Conservation (phyloP, 208 protist species). For the Crithidia fasciculata region DNA sequence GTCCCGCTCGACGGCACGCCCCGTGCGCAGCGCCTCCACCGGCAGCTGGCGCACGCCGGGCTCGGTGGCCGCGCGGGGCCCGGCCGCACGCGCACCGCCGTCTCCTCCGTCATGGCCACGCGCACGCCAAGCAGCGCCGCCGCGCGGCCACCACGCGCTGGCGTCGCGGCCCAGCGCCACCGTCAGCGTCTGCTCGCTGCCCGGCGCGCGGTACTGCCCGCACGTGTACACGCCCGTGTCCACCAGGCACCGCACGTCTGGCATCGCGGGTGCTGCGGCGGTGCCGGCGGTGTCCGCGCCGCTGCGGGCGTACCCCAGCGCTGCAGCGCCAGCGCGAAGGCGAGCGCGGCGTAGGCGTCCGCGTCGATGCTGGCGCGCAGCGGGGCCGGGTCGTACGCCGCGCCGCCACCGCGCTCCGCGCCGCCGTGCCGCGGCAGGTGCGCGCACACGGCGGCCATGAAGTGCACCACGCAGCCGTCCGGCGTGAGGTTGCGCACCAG, state of each 20-base stretch:
- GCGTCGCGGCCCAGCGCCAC: conserved; percentile 35
- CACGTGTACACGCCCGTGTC: conserved; percentile 31
- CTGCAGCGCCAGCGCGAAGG: conserved; percentile 29
- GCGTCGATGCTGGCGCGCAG: too few relatives aligned
- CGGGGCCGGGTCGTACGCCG: too few relatives aligned
- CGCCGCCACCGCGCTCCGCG: neutral
- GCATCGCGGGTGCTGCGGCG: neutral
- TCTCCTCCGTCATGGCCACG: conserved; percentile 46
- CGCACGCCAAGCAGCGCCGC: conserved; percentile 21
- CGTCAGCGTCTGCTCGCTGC: conserved; percentile 25
- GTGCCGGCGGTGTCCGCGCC: neutral
- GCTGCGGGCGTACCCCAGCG: neutral
- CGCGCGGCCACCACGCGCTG: conserved; percentile 23
- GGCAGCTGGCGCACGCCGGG: conserved; percentile 31
- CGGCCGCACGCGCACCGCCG: conserved; percentile 31
- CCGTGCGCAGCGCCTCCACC: conserved; percentile 31
- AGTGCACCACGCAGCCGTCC: conserved; percentile 9
- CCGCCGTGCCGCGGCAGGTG: neutral
- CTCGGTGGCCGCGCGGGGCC: too few relatives aligned
- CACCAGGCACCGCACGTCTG: conserved; percentile 21
- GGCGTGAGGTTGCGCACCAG: neutral
- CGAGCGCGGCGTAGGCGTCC: conserved; percentile 14
- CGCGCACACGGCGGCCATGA: conserved; percentile 5
- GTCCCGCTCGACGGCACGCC: conserved; percentile 5
- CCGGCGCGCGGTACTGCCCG: conserved; percentile 17